phyloP scores from a whole-genome alignment of 345 rosid species.

The Salix caprea region DNA sequence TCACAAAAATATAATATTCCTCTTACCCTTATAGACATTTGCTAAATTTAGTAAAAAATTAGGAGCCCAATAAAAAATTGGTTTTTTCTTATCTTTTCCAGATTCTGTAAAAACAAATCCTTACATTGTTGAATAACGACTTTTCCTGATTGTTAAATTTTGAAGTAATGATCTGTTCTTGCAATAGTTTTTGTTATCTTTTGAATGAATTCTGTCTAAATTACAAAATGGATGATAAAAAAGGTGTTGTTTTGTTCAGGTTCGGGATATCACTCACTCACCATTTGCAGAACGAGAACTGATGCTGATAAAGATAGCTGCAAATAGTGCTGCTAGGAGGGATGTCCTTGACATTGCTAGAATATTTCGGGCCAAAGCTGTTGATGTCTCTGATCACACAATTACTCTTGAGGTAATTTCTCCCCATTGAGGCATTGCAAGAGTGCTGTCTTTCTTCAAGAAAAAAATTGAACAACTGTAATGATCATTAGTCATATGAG shows the following conservation, averaged over 20 bases:
- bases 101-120: neutral
- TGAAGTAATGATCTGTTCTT: neutral
- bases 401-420: constrained; percentile 57
- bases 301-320: constrained; percentile 65
- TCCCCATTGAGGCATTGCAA: neutral
- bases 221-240: constrained; percentile 5
- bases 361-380: constrained; percentile 69
- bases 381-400: constrained; percentile 74
- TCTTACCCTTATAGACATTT: neutral
- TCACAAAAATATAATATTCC: neutral
- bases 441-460: neutral
- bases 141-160: neutral
- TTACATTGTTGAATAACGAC: neutral
- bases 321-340: constrained; percentile 56
- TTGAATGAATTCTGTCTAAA: neutral
- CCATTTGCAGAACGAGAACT: constrained; percentile 72
- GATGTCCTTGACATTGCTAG: constrained; percentile 67
- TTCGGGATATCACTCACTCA: constrained; percentile 55
- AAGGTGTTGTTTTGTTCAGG: constrained; percentile 36
- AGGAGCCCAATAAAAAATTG: neutral
- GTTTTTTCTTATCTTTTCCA: neutral
- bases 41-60: neutral
- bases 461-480: neutral
- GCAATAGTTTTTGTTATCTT: neutral
- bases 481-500: neutral